Conservation (phyloP, 176 grass and related monocot genomes). For the Puccinellia tenuiflora region DNA sequence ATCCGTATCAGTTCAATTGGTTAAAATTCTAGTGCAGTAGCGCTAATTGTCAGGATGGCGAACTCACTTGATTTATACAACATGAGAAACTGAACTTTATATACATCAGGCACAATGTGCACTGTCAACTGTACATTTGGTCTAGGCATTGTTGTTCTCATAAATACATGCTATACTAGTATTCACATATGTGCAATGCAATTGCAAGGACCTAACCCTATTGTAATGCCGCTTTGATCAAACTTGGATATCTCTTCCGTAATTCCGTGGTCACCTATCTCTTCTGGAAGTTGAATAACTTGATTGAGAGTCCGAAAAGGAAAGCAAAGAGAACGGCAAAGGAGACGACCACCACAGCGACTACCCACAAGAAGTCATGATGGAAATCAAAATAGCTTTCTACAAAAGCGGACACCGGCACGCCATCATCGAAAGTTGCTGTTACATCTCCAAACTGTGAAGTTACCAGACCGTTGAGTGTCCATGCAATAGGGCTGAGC, state of each 20-base stretch:
- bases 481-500: constrained; percentile 67
- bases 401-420: constrained; percentile 38
- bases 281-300: constrained; percentile 76
- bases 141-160: not conserved
- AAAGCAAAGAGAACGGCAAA: constrained; percentile 61
- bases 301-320: constrained; percentile 59
- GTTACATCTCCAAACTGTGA: constrained; percentile 71
- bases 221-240: not conserved
- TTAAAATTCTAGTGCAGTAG: not conserved
- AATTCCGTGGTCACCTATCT: constrained; percentile 29
- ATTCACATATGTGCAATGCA: not conserved
- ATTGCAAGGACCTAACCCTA: not conserved
- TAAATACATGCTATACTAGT: not conserved
- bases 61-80: not conserved
- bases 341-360: constrained; percentile 31
- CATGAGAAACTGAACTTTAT: not conserved
- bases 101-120: not conserved
- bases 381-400: constrained; percentile 56
- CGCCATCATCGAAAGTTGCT: not conserved
- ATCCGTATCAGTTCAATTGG: not conserved
- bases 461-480: constrained; percentile 57
- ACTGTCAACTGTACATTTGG: not conserved
- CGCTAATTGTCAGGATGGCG: not conserved
- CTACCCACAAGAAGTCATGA: constrained; percentile 48
- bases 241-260: not conserved